Base-by-base conservation (phyloP, 805 yeast species). In the Suhomyces vadensis region DNA sequence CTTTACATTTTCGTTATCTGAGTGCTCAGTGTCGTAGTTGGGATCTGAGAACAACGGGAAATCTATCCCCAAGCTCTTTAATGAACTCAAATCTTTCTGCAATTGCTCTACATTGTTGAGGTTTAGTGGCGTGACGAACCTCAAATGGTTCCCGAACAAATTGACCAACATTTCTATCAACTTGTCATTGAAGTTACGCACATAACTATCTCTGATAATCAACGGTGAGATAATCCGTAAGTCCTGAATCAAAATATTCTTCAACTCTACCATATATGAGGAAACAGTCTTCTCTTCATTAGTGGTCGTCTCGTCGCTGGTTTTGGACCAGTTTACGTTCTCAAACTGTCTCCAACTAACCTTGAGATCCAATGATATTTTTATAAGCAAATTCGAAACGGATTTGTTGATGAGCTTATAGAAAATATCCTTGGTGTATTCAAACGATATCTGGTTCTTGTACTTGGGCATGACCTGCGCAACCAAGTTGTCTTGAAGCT, bases 291-390 rank as follows among this genome's bases (percentile, higher is more conserved):
- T 81, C 2, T 85, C 87, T n/a, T 74, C 72, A 22, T 77, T 80
- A 49, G 80, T 63, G 3, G 21, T 27, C 10, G 11, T 25, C 3
- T 35, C 13, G 10, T 42, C 41, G 10, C 37, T 41, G n/a, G 31
- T 20, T 27, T 73, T 69, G 22, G 73, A 71, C 96, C 97, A 90
- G 60, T 87, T 85, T 31, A 58, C 55, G 36, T 82, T 79, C 52
- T 83, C 83, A 75, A 94, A 82, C 55, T 89, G 96, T 51, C 94
- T 74, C 95, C 96, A 91, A 4, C 85, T 77, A 44, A 82, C 77
- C 21, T 79, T 81, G 39, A 84, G 63, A 50, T 87, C 90, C 19
- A 65, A 56, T 14, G 79, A 78, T 16, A 87, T 74, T 51, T 86
- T 82, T 19, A 65, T 64, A 20, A 86, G 70, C 16, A 90, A 62